Evolutionary conservation across 139 green algal genomes (phyloP), one percentile per base, ranked within the genome.

Genomic region (Bryopsis sp.): DNA sequence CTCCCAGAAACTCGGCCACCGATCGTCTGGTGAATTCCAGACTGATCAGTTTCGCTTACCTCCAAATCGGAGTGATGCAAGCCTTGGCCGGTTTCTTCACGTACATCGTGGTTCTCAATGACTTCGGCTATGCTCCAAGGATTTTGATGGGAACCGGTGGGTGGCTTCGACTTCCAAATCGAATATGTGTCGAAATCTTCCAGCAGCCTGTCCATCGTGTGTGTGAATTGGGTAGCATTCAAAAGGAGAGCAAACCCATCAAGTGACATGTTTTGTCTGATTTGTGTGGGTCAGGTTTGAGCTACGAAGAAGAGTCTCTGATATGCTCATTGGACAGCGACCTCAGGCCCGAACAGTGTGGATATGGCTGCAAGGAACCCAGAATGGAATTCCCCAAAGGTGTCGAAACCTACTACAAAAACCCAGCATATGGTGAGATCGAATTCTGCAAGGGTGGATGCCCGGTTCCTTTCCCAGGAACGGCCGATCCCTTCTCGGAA

Each of bases 61-160:
- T 84, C 7, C 54, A 63, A 19, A 63, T 63, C n/a, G 54, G 54
- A 29, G 54, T 63, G 24, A 63, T 63, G 54, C 54, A 63, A 32
- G 54, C 79, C 6, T 43, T 81, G 7, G 76, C 84, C 22, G 84
- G 84, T 65, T 90, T 92, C 75, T 81, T 82, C 61, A 82, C 84
- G 8, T 93, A 90, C 75, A 78, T 93, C 32, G 73, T 84, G 6
- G 75, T 86, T 15, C 74, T 93, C 48, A 90, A 92, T 69, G 86
- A 91, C 58, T 93, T 88, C 72, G 86, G 86, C 50, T 93, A 91
- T 59, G 22, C 78, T 26, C 88, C 86, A 24, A 33, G 70, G 50
- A 79, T 81, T 28, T 72, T 90, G n/a, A 36, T 75, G 54, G 54
- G 54, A 8, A n/a, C n/a, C n/a, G n/a, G n/a, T n/a, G n/a, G n/a